A percentile compares a stretch with the other conserved stretches of the same genome.
phyloP scores from a whole-genome alignment of 345 rosid genomes.

The Rubroshorea leprosula region DNA sequence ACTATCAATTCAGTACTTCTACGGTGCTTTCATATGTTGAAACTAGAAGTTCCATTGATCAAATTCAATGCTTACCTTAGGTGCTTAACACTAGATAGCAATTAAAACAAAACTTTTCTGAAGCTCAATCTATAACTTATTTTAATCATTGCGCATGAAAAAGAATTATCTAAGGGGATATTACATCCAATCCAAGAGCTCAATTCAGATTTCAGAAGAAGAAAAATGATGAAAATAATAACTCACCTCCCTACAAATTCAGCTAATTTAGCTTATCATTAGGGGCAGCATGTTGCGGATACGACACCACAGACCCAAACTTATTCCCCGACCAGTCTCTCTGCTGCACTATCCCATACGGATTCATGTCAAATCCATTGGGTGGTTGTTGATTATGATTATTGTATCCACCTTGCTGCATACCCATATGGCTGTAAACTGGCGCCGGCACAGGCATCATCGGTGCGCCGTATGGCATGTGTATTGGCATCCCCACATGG shows the following conservation, averaged over 20 bases:
- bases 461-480: conserved; percentile 42
- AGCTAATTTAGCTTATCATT: conserved; percentile 39
- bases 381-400: conserved; percentile 27
- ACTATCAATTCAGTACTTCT: too few relatives aligned
- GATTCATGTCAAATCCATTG: conserved; percentile 43
- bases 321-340: conserved; percentile 53
- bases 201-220: neutral
- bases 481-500: conserved; percentile 38
- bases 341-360: conserved; percentile 58
- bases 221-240: neutral
- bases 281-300: conserved; percentile 48
- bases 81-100: too few relatives aligned
- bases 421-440: conserved; percentile 55
- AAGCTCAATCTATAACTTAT: neutral
- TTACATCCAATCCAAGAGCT: too few relatives aligned
- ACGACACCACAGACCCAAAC: conserved; percentile 48
- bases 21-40: too few relatives aligned
- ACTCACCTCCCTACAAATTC: conserved; percentile 10
- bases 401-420: conserved; percentile 37
- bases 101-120: neutral
- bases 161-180: too few relatives aligned
- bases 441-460: conserved; percentile 54
- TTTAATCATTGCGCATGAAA: neutral
- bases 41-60: neutral
- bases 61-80: neutral